These are phyloP conservation scores for Laguncularia racemosa DNA, from an alignment of 345 rosid species.

Conservation along the genomic window DNA sequence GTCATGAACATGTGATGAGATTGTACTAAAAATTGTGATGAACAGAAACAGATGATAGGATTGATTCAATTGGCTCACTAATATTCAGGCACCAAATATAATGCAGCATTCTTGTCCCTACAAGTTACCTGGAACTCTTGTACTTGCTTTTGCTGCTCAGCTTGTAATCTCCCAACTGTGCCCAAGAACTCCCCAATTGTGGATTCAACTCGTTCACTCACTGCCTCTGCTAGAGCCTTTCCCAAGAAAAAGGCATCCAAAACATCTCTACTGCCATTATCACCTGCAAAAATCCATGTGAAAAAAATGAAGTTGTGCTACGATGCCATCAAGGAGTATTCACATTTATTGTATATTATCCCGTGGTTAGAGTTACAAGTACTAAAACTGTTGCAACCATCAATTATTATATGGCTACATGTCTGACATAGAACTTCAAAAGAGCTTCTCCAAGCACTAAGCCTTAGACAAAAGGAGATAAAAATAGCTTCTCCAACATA, in stretches of 20 bases:
- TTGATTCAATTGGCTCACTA: no score
- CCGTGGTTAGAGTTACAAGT: no score
- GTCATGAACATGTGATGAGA: not conserved
- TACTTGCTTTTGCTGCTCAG: conserved; percentile 89
- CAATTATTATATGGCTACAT: no score
- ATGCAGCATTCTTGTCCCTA: not conserved
- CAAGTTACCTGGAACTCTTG: conserved; percentile 69
- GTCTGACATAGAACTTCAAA: no score
- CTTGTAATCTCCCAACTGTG: conserved; percentile 63
- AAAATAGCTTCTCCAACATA: no score
- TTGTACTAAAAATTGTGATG: not conserved
- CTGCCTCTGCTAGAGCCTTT: conserved; percentile 82
- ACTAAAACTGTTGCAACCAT: no score
- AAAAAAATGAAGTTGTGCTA: not conserved
- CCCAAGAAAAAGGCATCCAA: conserved; percentile 95
- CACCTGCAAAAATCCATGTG: conserved; percentile 35
- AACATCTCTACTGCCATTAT: conserved; percentile 48
- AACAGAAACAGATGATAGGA: no score
- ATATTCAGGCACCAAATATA: no score
- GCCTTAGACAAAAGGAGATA: no score
- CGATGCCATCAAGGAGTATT: not conserved
- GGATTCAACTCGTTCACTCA: conserved; percentile 75
- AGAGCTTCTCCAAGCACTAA: no score
- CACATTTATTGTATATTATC: not conserved
- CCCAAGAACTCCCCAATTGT: conserved; percentile 79